phyloP scores from a whole-genome alignment of 2,329 filamentous ascomycete species.

The Myriangium duriaei region DNA sequence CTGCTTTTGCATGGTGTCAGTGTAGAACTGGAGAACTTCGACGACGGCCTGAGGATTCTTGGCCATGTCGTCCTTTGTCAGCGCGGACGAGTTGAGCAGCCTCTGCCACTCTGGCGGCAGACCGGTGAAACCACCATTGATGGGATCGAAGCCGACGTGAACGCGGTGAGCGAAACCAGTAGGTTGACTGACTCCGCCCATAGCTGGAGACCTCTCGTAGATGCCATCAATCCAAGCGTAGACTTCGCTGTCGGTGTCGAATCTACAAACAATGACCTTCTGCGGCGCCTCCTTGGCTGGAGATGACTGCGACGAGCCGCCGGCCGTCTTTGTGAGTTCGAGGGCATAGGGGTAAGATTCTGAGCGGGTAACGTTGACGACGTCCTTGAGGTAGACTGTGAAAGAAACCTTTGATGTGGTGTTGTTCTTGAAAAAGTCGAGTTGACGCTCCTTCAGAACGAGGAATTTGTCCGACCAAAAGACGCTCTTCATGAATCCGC shows the following conservation, averaged over 20 bases:
- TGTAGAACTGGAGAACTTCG: conserved; percentile 75
- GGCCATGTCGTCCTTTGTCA: conserved; percentile 97
- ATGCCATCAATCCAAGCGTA: conserved; percentile 99
- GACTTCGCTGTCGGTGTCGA: conserved; percentile 90
- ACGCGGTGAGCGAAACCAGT: conserved; percentile 97
- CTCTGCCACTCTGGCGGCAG: conserved; percentile 95
- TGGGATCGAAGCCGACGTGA: conserved; percentile 92
- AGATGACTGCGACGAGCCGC: conserved; percentile 52
- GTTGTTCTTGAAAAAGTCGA: conserved; percentile 90
- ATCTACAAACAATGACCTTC: conserved; percentile 78
- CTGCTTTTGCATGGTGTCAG: conserved; percentile 62
- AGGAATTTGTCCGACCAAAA: conserved; percentile 84
- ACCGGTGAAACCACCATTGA: conserved; percentile 88
- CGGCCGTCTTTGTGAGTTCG: conserved; percentile 70
- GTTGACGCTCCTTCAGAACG: conserved; percentile 78
- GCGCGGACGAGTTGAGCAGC: conserved; percentile 85
- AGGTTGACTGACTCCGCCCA: conserved; percentile 96
- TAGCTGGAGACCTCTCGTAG: conserved; percentile 88
- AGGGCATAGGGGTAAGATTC: conserved; percentile 87
- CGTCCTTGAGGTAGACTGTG: conserved; percentile 72
- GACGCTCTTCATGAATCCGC: conserved; percentile 67
- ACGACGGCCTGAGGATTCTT: conserved; percentile 64
- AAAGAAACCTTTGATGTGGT: conserved; percentile 71
- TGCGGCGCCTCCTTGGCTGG: conserved; percentile 68
- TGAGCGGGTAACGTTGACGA: conserved; percentile 79